Evolutionary conservation across 2,329 filamentous ascomycete species (phyloP).

Genomic region (Aspergillus amoenus): DNA sequence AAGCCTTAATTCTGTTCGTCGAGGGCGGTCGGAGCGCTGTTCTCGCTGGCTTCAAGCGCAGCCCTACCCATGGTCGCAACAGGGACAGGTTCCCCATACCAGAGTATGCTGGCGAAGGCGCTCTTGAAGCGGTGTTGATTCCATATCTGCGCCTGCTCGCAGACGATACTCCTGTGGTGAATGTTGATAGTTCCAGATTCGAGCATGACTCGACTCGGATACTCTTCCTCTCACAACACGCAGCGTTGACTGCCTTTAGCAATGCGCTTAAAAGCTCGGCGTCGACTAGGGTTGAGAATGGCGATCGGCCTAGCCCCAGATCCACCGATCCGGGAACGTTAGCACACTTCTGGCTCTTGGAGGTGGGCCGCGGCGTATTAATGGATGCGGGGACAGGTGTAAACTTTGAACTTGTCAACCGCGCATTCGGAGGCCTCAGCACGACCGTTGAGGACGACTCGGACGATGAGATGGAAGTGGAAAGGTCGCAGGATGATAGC

Average conservation of each 20-base stretch:
- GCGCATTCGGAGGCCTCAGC: slow-evolving; percentile 61
- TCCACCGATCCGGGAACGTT: slow-evolving; percentile 35
- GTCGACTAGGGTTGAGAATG: slow-evolving; percentile 41
- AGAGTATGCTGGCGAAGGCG: slow-evolving; percentile 49
- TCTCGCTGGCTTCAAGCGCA: slow-evolving; percentile 56
- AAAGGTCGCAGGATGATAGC: slow-evolving; percentile 50
- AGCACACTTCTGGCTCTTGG: slow-evolving; percentile 57
- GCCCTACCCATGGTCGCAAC: slow-evolving; percentile 40
- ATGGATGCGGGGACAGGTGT: slow-evolving; percentile 57
- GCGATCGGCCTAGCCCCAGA: slow-evolving; percentile 18
- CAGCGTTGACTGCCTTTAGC: slow-evolving; percentile 58
- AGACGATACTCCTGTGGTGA: slow-evolving; percentile 49
- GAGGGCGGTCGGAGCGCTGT: slow-evolving; percentile 58
- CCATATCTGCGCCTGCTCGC: slow-evolving; percentile 60
- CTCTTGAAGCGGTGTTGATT: slow-evolving; percentile 58
- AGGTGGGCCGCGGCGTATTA: slow-evolving; percentile 59
- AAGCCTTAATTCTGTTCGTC: slow-evolving; percentile 63
- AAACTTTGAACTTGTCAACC: slow-evolving; percentile 58
- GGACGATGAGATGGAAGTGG: slow-evolving; percentile 41
- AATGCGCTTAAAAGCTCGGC: slow-evolving; percentile 52
- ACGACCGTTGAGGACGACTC: slow-evolving; percentile 39
- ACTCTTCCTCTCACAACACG: slow-evolving; percentile 53
- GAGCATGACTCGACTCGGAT: slow-evolving; percentile 55
- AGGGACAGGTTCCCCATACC: slow-evolving; percentile 54
- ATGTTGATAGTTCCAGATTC: slow-evolving; percentile 60